Evolutionary conservation across 352 stramenopile species (phyloP).

Genomic region (Lagenidium sp.): DNA sequence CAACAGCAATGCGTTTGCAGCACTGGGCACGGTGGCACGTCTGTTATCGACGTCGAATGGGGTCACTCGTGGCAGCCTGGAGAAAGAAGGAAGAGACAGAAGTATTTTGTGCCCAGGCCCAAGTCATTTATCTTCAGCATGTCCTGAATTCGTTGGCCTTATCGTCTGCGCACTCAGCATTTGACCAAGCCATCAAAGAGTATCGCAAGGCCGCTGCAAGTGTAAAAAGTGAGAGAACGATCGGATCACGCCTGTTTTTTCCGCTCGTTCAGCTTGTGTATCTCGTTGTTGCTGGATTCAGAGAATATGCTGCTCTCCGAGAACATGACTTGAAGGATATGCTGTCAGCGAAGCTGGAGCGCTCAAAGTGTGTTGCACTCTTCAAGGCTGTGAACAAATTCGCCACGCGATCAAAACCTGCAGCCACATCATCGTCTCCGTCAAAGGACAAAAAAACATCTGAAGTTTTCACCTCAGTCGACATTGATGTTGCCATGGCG

Average conservation of each 20-base stretch:
- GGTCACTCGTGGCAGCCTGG: slow-evolving; percentile 9
- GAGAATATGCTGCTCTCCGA: slow-evolving; percentile 21
- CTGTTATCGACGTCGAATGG: slow-evolving; percentile 12
- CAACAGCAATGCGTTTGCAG: slow-evolving; percentile 18
- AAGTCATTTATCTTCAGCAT: slow-evolving; percentile 31
- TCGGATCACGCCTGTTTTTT: slow-evolving; percentile 18
- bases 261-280: slow-evolving; percentile 40
- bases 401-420: slow-evolving; percentile 5
- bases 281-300: slow-evolving; percentile 28
- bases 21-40: slow-evolving; percentile 17
- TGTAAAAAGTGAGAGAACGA: neutral
- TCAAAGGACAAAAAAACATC: neutral
- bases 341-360: slow-evolving; percentile 33
- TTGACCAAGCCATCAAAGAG: slow-evolving; percentile 8
- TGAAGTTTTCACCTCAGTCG: slow-evolving; percentile 30
- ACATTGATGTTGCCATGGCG: slow-evolving; percentile 55
- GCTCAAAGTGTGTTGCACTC: slow-evolving; percentile 35
- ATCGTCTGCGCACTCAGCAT: slow-evolving; percentile 14
- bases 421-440: neutral
- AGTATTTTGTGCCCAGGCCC: slow-evolving; percentile 25
- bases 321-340: slow-evolving; percentile 28
- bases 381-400: slow-evolving; percentile 32
- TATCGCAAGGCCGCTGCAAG: neutral
- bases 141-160: slow-evolving; percentile 25
- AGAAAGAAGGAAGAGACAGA: slow-evolving; percentile 15